Conservation (phyloP, 768 basidiomycete genomes). For the Mycena galopus region DNA sequence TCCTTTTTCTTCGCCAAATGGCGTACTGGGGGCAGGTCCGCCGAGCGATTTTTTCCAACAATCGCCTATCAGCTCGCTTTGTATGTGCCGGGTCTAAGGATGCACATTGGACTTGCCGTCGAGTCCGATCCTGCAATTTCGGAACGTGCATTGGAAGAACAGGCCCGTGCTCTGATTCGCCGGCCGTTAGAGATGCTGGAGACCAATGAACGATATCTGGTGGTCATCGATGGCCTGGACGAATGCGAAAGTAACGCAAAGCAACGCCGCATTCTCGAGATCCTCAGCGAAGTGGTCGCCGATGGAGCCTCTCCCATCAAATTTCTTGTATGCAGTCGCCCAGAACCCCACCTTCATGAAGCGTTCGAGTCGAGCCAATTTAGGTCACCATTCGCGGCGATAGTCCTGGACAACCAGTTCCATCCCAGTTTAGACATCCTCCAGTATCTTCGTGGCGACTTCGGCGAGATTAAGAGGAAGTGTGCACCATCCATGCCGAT, state of each 20-base stretch:
- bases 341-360: neutral
- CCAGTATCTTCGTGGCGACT: neutral
- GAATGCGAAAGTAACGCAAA: neutral
- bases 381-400: neutral
- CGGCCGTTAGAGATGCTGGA: neutral
- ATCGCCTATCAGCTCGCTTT: conserved; percentile 5
- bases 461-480: neutral
- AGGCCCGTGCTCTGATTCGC: neutral
- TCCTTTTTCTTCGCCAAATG: conserved; percentile 4
- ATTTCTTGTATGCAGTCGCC: conserved; percentile 5
- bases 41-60: neutral
- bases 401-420: neutral
- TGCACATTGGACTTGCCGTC: neutral
- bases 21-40: neutral
- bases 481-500: too few relatives aligned
- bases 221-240: neutral
- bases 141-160: neutral
- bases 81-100: neutral
- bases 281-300: neutral
- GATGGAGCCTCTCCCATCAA: neutral
- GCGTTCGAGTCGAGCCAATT: neutral
- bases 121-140: neutral
- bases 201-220: neutral
- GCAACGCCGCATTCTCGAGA: neutral
- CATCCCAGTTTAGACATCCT: neutral